A percentile compares a stretch with the other conserved stretches of the same genome.
phyloP scores from a whole-genome alignment of 2,329 filamentous ascomycete genomes.

The Bipolaris zeicola region DNA sequence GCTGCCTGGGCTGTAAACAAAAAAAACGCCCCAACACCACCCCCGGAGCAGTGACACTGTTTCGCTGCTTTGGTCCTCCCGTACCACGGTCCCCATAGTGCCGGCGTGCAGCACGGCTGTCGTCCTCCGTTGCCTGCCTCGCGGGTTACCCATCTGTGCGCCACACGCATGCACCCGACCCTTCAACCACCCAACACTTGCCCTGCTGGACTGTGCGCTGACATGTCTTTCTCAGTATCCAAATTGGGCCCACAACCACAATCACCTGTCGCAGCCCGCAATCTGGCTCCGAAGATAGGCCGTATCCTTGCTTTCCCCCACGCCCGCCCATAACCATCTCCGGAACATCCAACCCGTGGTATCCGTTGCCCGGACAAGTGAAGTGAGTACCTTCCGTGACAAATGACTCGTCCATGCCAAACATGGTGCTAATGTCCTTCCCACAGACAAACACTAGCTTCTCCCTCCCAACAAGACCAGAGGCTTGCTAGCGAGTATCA shows the following conservation, averaged over 20 bases:
- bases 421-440: conserved; percentile 36
- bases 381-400: conserved; percentile 34
- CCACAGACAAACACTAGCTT: conserved; percentile 40
- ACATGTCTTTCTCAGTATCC: conserved; percentile 31
- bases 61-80: conserved; percentile 37
- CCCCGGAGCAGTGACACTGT: conserved; percentile 40
- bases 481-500: conserved; percentile 40
- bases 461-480: conserved; percentile 27
- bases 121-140: conserved; percentile 43
- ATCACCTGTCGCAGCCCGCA: conserved; percentile 26
- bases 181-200: conserved; percentile 33
- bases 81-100: conserved; percentile 41
- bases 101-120: conserved; percentile 40
- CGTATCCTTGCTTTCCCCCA: conserved; percentile 23
- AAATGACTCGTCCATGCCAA: conserved; percentile 20
- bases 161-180: conserved; percentile 46
- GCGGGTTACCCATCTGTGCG: conserved; percentile 40
- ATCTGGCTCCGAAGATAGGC: conserved; percentile 29
- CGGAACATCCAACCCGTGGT: conserved; percentile 13
- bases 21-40: conserved; percentile 27
- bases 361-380: conserved; percentile 33
- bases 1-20: conserved; percentile 24
- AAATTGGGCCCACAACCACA: conserved; percentile 34
- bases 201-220: conserved; percentile 32
- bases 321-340: conserved; percentile 26